A percentile compares a stretch with the other conserved stretches of the same genome.
phyloP scores from a whole-genome alignment of 306 rosid genomes.

The Lathyrus sativus region DNA sequence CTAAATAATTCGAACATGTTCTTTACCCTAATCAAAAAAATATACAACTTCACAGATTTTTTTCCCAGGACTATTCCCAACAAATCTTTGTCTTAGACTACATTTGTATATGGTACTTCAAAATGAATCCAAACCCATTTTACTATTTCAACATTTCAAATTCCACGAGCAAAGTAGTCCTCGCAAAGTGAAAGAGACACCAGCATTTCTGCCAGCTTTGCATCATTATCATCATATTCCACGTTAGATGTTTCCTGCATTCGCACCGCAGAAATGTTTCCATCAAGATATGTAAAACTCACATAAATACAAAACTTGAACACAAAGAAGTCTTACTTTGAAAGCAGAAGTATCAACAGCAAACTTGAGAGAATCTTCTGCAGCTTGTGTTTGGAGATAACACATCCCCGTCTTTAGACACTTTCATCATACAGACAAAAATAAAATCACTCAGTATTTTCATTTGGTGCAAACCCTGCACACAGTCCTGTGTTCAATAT shows the following conservation, averaged over 20 bases:
- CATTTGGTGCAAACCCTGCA: too few species aligned
- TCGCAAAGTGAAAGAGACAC: constrained; percentile 78
- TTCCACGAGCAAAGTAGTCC: constrained; percentile 80
- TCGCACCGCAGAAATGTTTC: neutral
- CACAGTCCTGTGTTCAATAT: too few species aligned
- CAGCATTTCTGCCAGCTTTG: constrained; percentile 78
- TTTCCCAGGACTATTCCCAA: too few species aligned
- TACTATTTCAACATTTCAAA: constrained; percentile 34
- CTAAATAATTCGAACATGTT: too few species aligned
- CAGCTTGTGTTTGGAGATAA: constrained; percentile 77
- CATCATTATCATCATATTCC: constrained; percentile 47
- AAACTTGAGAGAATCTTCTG: constrained; percentile 86
- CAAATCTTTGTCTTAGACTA: too few species aligned
- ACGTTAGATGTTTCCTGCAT: constrained; percentile 54
- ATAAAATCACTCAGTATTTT: constrained; percentile 26
- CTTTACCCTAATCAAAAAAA: too few species aligned
- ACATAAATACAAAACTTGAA: neutral
- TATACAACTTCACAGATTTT: too few species aligned
- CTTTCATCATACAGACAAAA: constrained; percentile 36
- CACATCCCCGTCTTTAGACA: constrained; percentile 93
- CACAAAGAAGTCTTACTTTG: constrained; percentile 44
- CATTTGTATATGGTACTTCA: too few species aligned
- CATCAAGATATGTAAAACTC: constrained; percentile 14
- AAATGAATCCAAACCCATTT: too few species aligned
- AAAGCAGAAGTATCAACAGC: constrained; percentile 75